Base-by-base conservation (phyloP, 2,329 filamentous ascomycete genomes). In the Aspergillus cejpii region DNA sequence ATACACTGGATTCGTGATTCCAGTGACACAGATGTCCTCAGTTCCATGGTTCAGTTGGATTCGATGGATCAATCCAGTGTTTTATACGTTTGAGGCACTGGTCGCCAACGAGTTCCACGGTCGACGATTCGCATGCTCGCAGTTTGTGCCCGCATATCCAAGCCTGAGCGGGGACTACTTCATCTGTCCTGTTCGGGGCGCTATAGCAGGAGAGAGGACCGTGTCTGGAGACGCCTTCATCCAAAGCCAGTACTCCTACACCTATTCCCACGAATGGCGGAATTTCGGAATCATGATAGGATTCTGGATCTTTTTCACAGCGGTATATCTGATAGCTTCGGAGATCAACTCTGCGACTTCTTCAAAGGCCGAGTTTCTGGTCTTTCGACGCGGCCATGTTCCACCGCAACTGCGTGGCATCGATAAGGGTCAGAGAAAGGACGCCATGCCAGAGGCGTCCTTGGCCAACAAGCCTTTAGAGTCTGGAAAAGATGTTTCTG, bases 241-340 rank as follows among this genome's bases (percentile, higher is more conserved):
- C 3, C 59, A 68, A 3, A 61, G 67, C 0, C 76, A 72, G 45
- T 84, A 79, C 55, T 57, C 65, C 7, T 85, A 84, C 60, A 72
- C 66, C 11, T 76, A 75, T 52, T 69, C 69, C 0, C 74, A 85
- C 48, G 69, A 77, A 3, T 84, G 81, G 81, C 69, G 83, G 7
- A 87, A 87, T 57, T 74, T 85, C 46, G 84, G 83, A 1, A 84
- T 88, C 44, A 61, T 87, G 1, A 59, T 82, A 12, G 83, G 63
- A 0, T 85, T 87, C 62, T 64, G 83, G 41, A 53, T 85, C 23
- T 78, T 74, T 44, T 86, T 87, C 67, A 77, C 82, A 66, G 46
- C 64, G 2, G 53, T 83, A 1, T 86, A 88, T 64, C 76, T 87
- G 40, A 37, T 77, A 12, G 78, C 78, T 0, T 75, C 77, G 0